Evolutionary conservation across 2,329 filamentous ascomycete genomes (phyloP).

Genomic region (Diaporthe humulicola): DNA sequence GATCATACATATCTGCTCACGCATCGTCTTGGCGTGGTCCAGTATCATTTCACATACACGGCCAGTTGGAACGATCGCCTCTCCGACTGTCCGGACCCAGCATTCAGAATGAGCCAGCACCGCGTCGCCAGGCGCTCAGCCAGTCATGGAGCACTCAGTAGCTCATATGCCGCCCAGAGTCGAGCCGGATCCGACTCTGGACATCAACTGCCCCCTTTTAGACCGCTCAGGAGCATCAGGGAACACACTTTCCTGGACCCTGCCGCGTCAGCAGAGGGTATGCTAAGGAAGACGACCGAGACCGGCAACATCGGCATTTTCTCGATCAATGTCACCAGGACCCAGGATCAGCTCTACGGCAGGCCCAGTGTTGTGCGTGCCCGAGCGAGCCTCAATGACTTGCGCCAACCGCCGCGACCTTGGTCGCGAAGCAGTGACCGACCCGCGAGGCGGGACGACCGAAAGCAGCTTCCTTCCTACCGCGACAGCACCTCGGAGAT

Average conservation of each 20-base stretch:
- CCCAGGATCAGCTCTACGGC: conserved; percentile 43
- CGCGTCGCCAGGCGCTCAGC: conserved; percentile 49
- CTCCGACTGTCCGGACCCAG: neutral
- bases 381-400: conserved; percentile 49
- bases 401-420: conserved; percentile 45
- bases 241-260: conserved; percentile 60
- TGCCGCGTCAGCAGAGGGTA: conserved; percentile 70
- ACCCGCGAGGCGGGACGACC: conserved; percentile 54
- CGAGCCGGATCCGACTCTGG: conserved; percentile 39
- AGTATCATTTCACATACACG: conserved; percentile 33
- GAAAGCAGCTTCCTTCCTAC: conserved; percentile 61
- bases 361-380: conserved; percentile 49
- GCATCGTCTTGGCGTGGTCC: conserved; percentile 31
- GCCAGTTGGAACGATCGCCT: conserved; percentile 15
- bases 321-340: conserved; percentile 69
- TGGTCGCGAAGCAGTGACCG: conserved; percentile 50
- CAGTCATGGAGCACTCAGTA: conserved; percentile 57
- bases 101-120: conserved; percentile 36
- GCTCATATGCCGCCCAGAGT: conserved; percentile 48
- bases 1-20: conserved; percentile 35
- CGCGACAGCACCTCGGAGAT: conserved; percentile 68
- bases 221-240: conserved; percentile 59
- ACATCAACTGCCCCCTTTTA: conserved; percentile 46
- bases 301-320: conserved; percentile 75
- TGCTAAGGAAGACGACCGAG: conserved; percentile 76